A percentile compares a stretch with the other conserved stretches of the same genome.
Evolutionary conservation across 768 basidiomycete species (phyloP).

Genomic region (Tricholoma sp.): DNA sequence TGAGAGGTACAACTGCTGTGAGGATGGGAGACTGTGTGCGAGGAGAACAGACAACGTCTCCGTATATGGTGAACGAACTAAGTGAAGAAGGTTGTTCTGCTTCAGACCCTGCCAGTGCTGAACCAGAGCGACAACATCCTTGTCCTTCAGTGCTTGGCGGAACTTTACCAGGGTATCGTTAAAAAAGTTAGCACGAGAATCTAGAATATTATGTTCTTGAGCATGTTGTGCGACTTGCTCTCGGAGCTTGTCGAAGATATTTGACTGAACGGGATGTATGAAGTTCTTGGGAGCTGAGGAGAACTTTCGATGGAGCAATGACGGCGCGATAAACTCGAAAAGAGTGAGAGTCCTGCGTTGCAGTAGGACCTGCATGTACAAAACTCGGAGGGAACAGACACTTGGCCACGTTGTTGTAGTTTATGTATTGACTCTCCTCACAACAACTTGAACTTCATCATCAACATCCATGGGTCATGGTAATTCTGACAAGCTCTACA

Average conservation of each 20-base stretch:
- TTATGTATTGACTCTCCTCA: too few species aligned
- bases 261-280: slow-evolving; percentile 2
- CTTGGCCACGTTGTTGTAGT: neutral
- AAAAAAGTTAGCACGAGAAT: slow-evolving; percentile 16
- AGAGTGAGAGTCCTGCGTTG: slow-evolving; percentile 22
- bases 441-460: neutral
- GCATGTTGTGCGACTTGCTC: slow-evolving; percentile 10
- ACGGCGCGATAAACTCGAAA: slow-evolving; percentile 41
- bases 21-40: slow-evolving; percentile 6
- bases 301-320: slow-evolving; percentile 18
- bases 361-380: slow-evolving; percentile 11
- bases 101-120: slow-evolving; percentile 40
- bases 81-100: slow-evolving; percentile 35
- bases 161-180: slow-evolving; percentile 34
- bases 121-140: slow-evolving; percentile 25
- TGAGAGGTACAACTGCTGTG: slow-evolving; percentile 18
- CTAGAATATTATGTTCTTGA: slow-evolving; percentile 3
- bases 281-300: slow-evolving; percentile 1
- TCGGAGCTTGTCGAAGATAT: slow-evolving; percentile 10
- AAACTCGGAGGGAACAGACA: neutral
- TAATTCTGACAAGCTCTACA: slow-evolving; percentile 82
- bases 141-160: slow-evolving; percentile 28
- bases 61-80: slow-evolving; percentile 40
- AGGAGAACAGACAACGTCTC: slow-evolving; percentile 33
- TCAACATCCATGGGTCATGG: slow-evolving; percentile 68